A percentile compares a stretch with the other conserved stretches of the same genome.
These are phyloP conservation scores for Ceratocystis cubensis DNA, from an alignment of 2,329 filamentous ascomycete genomes.

Conservation along the genomic window DNA sequence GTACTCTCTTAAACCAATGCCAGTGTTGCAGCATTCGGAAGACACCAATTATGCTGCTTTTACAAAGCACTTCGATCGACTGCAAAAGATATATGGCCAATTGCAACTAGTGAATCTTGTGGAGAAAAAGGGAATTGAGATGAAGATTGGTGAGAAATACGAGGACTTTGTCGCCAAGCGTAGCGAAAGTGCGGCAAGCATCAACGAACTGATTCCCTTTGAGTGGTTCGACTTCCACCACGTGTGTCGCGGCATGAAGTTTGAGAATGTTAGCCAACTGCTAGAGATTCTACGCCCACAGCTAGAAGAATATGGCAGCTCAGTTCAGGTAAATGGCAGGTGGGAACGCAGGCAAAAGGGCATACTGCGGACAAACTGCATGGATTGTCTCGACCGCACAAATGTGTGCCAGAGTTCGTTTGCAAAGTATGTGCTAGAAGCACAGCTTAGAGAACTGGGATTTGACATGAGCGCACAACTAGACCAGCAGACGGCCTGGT, in stretches of 20 bases:
- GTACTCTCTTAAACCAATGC: constrained; percentile 81
- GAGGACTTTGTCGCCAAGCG: constrained; percentile 53
- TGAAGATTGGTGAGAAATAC: constrained; percentile 65
- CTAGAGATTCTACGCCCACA: constrained; percentile 55
- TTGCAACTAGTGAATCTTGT: constrained; percentile 74
- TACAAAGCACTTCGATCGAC: constrained; percentile 60
- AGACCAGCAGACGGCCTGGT: constrained; percentile 78
- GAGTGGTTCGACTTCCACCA: constrained; percentile 98
- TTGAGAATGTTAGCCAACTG: constrained; percentile 80
- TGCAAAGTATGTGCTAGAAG: constrained; percentile 67
- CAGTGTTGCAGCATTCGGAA: constrained; percentile 66
- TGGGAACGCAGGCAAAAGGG: constrained; percentile 48
- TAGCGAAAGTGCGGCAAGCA: constrained; percentile 39
- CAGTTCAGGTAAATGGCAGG: constrained; percentile 40
- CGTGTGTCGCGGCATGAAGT: constrained; percentile 90
- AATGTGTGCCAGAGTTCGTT: constrained; percentile 93
- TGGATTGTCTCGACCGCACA: constrained; percentile 94
- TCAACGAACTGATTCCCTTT: constrained; percentile 37
- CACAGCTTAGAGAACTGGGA: constrained; percentile 63
- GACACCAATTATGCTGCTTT: constrained; percentile 70
- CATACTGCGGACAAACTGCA: constrained; percentile 87
- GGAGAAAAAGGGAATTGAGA: constrained; percentile 76
- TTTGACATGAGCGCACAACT: constrained; percentile 61
- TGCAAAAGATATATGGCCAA: constrained; percentile 58
- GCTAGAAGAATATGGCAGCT: constrained; percentile 62